A percentile compares a stretch with the other conserved stretches of the same genome.
Conservation (phyloP, 176 grass and related monocot genomes). For the Phoenix roebelenii region DNA sequence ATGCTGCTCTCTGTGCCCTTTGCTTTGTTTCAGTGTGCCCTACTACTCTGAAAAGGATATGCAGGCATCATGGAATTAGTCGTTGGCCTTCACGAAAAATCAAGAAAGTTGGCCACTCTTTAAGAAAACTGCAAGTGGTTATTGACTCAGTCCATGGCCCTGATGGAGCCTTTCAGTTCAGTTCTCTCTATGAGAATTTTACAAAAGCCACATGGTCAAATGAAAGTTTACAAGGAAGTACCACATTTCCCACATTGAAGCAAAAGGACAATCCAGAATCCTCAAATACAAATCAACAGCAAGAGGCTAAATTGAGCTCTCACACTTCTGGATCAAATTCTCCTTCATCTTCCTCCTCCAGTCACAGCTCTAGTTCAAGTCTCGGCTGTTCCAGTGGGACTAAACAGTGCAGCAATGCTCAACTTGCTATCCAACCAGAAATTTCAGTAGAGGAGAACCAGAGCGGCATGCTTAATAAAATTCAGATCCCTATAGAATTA, state of each 20-base stretch:
- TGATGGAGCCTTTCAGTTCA: constrained; percentile 64
- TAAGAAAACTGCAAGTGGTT: constrained; percentile 89
- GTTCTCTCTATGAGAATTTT: constrained; percentile 82
- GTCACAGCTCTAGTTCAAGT: constrained; percentile 74
- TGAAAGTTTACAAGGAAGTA: constrained; percentile 27
- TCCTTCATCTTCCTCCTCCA: constrained; percentile 44
- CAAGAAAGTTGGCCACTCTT: constrained; percentile 87
- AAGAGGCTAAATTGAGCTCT: constrained; percentile 37
- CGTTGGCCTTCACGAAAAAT: constrained; percentile 99
- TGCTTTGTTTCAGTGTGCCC: constrained; percentile 73
- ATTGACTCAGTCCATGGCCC: constrained; percentile 78
- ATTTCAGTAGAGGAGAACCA: constrained; percentile 49
- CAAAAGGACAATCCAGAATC: constrained; percentile 37
- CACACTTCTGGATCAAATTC: constrained; percentile 65
- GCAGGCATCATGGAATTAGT: constrained; percentile 81
- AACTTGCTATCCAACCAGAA: constrained; percentile 44
- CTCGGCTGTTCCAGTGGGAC: constrained; percentile 43
- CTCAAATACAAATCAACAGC: constrained; percentile 22
- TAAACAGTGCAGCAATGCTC: constrained; percentile 27
- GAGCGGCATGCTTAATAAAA: constrained; percentile 23
- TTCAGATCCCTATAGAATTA: constrained; percentile 9
- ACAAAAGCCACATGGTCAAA: constrained; percentile 72
- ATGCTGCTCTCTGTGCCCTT: neutral
- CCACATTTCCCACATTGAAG: constrained; percentile 28
- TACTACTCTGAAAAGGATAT: constrained; percentile 96